phyloP scores from a whole-genome alignment of 768 basidiomycete species.

The Rhizopogon roseolus region DNA sequence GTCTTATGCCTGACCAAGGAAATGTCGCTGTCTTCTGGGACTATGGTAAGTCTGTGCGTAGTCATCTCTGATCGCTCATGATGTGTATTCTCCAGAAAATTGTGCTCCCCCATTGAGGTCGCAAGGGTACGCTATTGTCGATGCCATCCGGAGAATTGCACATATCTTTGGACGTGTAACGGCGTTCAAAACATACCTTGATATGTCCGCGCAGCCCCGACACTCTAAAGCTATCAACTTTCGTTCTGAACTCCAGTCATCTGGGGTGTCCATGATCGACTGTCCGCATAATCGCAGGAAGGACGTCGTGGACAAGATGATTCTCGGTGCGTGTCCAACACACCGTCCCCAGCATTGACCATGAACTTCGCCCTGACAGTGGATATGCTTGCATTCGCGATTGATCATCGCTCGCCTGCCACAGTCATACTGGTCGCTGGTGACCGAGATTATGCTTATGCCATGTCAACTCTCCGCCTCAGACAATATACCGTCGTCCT shows the following conservation, averaged over 20 bases:
- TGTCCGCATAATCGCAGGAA: constrained; percentile 30
- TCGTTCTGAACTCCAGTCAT: constrained; percentile 42
- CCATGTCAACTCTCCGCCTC: constrained; percentile 51
- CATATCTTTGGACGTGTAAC: constrained; percentile 42
- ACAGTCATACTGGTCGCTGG: constrained; percentile 63
- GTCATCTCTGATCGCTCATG: constrained; percentile 1
- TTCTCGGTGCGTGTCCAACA: constrained; percentile 31
- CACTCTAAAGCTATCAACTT: constrained; percentile 24
- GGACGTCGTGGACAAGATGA: constrained; percentile 43
- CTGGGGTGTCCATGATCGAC: constrained; percentile 37
- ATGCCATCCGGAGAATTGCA: constrained; percentile 40
- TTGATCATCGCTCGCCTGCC: constrained; percentile 49
- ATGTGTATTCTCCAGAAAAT: constrained; percentile 22
- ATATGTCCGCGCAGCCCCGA: constrained; percentile 34
- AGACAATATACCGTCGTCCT: constrained; percentile 50
- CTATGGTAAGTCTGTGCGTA: constrained; percentile 21
- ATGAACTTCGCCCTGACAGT: constrained; percentile 31
- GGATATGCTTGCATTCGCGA: constrained; percentile 64
- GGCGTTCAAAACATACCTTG: constrained; percentile 51
- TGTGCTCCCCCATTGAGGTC: constrained; percentile 26
- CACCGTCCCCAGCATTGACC: neutral
- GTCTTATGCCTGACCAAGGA: constrained; percentile 28
- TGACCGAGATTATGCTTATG: constrained; percentile 67
- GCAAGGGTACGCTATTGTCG: constrained; percentile 33
- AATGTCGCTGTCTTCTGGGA: constrained; percentile 42